These are phyloP conservation scores for Fraxinus quadrangulata DNA, from an alignment of 257 asterid genomes.

Conservation along the genomic window DNA sequence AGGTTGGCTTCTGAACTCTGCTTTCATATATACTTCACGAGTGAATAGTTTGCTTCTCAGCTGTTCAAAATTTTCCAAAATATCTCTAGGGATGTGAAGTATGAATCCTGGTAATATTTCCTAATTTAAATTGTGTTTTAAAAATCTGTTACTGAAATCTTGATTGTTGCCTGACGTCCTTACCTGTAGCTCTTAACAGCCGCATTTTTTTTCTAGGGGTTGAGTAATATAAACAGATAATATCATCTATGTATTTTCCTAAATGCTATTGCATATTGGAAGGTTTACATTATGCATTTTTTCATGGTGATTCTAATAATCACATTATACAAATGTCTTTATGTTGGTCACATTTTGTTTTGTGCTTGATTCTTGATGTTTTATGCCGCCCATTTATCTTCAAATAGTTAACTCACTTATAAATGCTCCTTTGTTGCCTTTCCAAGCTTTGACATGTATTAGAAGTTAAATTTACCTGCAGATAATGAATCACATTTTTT, in stretches of 20 bases:
- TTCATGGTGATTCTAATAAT: not conserved
- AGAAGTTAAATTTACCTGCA: conserved; percentile 14
- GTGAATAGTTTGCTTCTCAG: not conserved
- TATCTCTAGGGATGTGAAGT: not conserved
- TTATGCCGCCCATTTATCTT: too few relatives aligned
- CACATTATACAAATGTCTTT: not conserved
- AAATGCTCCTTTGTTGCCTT: not conserved
- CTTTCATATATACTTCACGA: not conserved
- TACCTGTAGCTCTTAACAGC: not conserved
- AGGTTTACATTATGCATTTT: not conserved
- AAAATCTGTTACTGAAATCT: not conserved
- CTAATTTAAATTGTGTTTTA: not conserved
- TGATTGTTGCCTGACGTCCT: not conserved
- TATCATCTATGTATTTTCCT: not conserved
- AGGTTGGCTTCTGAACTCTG: not conserved
- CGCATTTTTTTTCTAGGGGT: not conserved
- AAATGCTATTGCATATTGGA: not conserved
- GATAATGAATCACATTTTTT: conserved; percentile 9
- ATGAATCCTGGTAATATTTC: not conserved
- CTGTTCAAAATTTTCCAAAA: not conserved
- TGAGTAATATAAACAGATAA: too few relatives aligned
- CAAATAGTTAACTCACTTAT: not conserved
- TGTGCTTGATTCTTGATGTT: not conserved
- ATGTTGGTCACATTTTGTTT: not conserved
- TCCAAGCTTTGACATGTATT: conserved; percentile 13